Conservation (phyloP, 2,329 filamentous ascomycete species). For the Hymenoscyphus linearis region DNA sequence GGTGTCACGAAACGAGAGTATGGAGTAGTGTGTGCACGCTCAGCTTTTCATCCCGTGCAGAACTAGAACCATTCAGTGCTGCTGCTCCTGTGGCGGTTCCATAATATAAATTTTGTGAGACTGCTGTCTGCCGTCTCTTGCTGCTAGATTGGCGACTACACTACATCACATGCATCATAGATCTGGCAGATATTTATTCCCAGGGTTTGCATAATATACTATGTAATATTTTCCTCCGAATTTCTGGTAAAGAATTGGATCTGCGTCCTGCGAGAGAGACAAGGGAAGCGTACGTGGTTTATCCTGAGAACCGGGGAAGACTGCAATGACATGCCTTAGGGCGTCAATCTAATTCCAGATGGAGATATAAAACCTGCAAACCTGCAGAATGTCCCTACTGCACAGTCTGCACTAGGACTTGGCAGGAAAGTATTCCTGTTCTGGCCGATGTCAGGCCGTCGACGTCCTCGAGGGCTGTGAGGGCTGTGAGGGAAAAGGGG, state of each 20-base stretch:
- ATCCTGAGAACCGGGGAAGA: background rate
- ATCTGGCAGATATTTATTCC: background rate
- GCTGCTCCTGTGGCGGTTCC: background rate
- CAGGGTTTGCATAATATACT: background rate
- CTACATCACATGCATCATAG: background rate
- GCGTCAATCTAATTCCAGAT: background rate
- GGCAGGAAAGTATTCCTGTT: background rate
- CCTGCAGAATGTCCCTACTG: background rate
- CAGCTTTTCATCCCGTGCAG: background rate
- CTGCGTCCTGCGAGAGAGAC: background rate
- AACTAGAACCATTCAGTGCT: background rate
- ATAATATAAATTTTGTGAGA: background rate
- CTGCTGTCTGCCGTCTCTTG: slow-evolving; percentile 1
- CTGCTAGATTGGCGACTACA: slow-evolving; percentile 9
- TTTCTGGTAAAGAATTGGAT: background rate
- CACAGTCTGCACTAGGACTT: too few relatives aligned
- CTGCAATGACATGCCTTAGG: background rate
- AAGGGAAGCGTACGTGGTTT: background rate
- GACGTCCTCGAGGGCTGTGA: too few relatives aligned
- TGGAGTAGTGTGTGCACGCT: background rate
- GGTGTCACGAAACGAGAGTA: background rate
- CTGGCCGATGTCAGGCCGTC: background rate
- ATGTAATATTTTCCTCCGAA: background rate
- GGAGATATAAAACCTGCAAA: background rate
- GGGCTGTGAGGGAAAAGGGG: background rate